Evolutionary conservation across 2,329 filamentous ascomycete species (phyloP).

Genomic region (Nannizzia gypsea): DNA sequence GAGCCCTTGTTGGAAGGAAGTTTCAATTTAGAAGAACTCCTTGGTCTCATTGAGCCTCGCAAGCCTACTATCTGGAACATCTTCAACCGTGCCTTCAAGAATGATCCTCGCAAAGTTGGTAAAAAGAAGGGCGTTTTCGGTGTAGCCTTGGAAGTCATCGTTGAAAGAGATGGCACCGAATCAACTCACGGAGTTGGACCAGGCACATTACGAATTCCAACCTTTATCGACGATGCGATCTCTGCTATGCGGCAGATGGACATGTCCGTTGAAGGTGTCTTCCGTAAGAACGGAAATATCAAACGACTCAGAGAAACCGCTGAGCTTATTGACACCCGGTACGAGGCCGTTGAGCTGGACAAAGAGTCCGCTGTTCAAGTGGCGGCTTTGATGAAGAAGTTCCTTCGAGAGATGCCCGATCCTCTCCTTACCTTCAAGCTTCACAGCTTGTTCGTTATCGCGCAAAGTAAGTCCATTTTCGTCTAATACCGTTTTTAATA

Average conservation of each 20-base stretch:
- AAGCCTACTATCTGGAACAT: conserved; percentile 98
- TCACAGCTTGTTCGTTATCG: conserved; percentile 77
- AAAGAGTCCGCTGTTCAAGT: conserved; percentile 87
- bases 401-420: conserved; percentile 85
- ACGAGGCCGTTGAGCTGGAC: conserved; percentile 72
- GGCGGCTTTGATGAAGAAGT: conserved; percentile 87
- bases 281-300: conserved; percentile 98
- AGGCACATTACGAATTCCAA: conserved; percentile 76
- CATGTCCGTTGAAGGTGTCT: conserved; percentile 95
- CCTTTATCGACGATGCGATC: conserved; percentile 89
- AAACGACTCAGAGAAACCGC: conserved; percentile 79
- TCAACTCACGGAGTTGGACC: conserved; percentile 96
- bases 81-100: conserved; percentile 90
- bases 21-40: conserved; percentile 85
- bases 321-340: conserved; percentile 74
- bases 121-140: conserved; percentile 95
- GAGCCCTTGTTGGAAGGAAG: conserved; percentile 80
- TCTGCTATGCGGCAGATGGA: conserved; percentile 97
- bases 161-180: conserved; percentile 88
- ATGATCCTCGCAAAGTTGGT: conserved; percentile 53
- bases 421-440: conserved; percentile 91
- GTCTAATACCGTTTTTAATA: neutral
- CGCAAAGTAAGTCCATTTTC: conserved; percentile 51
- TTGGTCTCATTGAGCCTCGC: conserved; percentile 83
- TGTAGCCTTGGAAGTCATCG: conserved; percentile 72